Conservation (phyloP, 495 filamentous ascomycete species). For the Aspergillus sclerotioniger region DNA sequence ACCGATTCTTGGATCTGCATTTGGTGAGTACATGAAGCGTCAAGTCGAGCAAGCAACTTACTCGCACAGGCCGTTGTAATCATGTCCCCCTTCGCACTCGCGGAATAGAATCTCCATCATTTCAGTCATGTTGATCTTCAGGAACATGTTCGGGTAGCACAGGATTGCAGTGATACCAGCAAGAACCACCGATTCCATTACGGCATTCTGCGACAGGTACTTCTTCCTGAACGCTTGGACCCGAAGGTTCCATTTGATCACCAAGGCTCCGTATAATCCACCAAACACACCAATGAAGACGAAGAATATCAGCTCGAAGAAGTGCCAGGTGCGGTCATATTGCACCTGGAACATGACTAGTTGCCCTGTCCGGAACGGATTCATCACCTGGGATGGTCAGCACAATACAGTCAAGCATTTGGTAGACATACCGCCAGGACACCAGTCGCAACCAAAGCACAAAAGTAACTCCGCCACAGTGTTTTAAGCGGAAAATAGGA, state of each 20-base stretch:
- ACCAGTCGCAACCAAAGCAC: slow-evolving; percentile 91
- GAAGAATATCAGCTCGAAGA: slow-evolving; percentile 94
- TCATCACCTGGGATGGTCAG: slow-evolving; percentile 63
- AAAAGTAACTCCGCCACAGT: slow-evolving; percentile 97
- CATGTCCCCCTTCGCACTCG: slow-evolving; percentile 90
- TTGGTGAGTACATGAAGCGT: slow-evolving; percentile 22
- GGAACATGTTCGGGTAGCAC: slow-evolving; percentile 94
- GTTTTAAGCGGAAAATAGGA: slow-evolving; percentile 96
- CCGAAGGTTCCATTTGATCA: slow-evolving; percentile 97
- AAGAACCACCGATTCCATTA: slow-evolving; percentile 83
- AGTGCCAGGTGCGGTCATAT: slow-evolving; percentile 97
- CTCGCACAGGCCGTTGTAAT: slow-evolving; percentile 92
- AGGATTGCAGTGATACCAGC: slow-evolving; percentile 82
- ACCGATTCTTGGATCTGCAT: slow-evolving; percentile 57
- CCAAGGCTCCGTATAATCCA: slow-evolving; percentile 92
- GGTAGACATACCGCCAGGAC: slow-evolving; percentile 66
- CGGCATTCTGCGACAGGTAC: slow-evolving; percentile 79
- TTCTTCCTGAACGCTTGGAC: slow-evolving; percentile 93
- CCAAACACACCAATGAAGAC: slow-evolving; percentile 90
- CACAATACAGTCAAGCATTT: slow-evolving; percentile 11
- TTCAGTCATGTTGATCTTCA: slow-evolving; percentile 98
- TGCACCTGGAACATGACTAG: slow-evolving; percentile 98
- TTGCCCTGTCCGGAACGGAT: slow-evolving; percentile 96
- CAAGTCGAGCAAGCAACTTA: slow-evolving; percentile 28
- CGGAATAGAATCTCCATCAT: slow-evolving; percentile 97